Conservation (phyloP, 768 basidiomycete genomes). For the Hygrophoropsis aurantiaca region DNA sequence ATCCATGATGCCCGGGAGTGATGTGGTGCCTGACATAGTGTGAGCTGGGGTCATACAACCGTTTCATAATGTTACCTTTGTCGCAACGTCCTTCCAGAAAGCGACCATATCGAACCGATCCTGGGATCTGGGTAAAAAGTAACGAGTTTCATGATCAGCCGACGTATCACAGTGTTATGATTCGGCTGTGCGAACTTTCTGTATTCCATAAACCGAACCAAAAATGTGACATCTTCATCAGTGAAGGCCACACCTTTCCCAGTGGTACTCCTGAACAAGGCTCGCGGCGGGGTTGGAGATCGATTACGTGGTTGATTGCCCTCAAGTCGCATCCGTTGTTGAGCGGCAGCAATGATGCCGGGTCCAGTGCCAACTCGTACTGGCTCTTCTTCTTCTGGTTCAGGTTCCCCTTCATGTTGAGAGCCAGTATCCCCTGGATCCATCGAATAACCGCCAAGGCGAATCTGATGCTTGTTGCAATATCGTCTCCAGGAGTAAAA, state of each 20-base stretch:
- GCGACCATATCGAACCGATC: conserved; percentile 71
- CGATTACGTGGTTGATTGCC: conserved; percentile 47
- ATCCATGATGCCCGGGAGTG: conserved; percentile 93
- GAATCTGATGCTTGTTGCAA: conserved; percentile 91
- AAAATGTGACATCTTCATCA: conserved; percentile 74
- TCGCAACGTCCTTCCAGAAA: conserved; percentile 78
- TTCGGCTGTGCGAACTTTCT: conserved; percentile 53
- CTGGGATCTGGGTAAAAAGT: conserved; percentile 43
- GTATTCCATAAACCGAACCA: conserved; percentile 77
- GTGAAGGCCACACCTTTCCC: conserved; percentile 92
- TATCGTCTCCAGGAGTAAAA: conserved; percentile 92
- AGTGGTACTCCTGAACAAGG: conserved; percentile 80
- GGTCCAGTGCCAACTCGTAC: conserved; percentile 37
- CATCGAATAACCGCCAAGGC: conserved; percentile 85
- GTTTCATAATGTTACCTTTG: conserved; percentile 45
- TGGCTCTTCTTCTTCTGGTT: conserved; percentile 42
- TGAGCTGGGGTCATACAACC: not conserved
- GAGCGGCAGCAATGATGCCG: conserved; percentile 45
- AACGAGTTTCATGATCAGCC: conserved; percentile 3
- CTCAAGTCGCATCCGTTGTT: conserved; percentile 40
- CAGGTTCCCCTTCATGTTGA: conserved; percentile 43
- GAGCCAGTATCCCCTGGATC: conserved; percentile 52
- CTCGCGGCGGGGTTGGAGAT: conserved; percentile 80
- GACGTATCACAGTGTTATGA: not conserved
- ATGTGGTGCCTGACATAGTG: conserved; percentile 65